phyloP scores from a whole-genome alignment of 192 early-diverging fungal species.

The Dissophora globulifera region DNA sequence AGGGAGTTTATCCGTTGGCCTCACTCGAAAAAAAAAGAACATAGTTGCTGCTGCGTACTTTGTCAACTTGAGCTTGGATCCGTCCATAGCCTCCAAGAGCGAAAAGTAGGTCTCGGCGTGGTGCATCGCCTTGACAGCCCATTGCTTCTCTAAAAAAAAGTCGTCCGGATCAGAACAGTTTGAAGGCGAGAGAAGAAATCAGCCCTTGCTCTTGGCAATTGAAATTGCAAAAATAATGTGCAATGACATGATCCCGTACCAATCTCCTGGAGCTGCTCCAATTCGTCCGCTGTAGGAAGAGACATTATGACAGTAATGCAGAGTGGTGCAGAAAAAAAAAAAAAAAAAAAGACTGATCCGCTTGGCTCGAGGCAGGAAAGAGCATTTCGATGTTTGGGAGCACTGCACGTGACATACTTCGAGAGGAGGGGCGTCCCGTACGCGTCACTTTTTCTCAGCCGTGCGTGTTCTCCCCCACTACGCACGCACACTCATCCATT shows the following conservation, averaged over 20 bases:
- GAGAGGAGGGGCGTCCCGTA: too few relatives aligned
- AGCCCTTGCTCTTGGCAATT: too few relatives aligned
- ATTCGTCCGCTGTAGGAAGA: constrained; percentile 77
- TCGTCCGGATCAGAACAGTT: too few relatives aligned
- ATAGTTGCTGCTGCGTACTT: constrained; percentile 52
- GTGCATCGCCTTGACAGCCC: constrained; percentile 95
- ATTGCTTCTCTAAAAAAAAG: constrained; percentile 86
- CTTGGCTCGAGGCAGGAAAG: too few relatives aligned
- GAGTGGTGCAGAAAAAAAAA: background rate
- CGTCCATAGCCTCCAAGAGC: constrained; percentile 75
- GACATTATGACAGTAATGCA: too few relatives aligned
- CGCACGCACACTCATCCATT: too few relatives aligned
- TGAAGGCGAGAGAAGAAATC: too few relatives aligned
- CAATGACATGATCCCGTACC: constrained; percentile 55
- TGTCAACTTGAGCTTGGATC: constrained; percentile 83
- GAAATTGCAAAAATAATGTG: too few relatives aligned
- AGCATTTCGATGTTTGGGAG: background rate
- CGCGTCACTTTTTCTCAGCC: too few relatives aligned
- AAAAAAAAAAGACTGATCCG: too few relatives aligned
- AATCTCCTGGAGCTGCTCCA: constrained; percentile 81
- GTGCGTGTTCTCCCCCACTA: too few relatives aligned
- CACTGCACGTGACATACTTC: background rate
- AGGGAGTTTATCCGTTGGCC: too few relatives aligned
- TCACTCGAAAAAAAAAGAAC: background rate
- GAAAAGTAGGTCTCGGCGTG: constrained; percentile 96